These are phyloP conservation scores for Galerina sulciceps DNA, from an alignment of 768 basidiomycete species.

Conservation along the genomic window DNA sequence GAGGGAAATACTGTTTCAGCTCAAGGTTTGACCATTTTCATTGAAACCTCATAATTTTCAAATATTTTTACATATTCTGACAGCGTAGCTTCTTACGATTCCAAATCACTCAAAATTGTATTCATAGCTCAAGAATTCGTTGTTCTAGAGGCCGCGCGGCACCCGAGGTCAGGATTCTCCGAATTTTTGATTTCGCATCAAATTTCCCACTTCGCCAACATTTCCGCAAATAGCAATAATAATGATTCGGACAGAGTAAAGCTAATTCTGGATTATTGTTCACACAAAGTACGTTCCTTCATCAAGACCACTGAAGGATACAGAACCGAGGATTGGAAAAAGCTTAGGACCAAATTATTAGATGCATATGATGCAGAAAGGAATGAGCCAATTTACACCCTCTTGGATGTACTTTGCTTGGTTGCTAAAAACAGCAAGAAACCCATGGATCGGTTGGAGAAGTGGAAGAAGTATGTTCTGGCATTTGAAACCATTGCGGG, in stretches of 20 bases:
- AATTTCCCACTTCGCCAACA: no score
- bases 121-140: no score
- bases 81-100: no score
- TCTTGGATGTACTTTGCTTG: not conserved
- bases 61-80: no score
- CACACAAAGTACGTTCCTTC: not conserved
- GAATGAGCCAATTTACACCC: not conserved
- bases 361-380: conserved; percentile 11
- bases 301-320: not conserved
- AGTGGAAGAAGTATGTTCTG: conserved; percentile 14
- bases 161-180: no score
- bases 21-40: no score
- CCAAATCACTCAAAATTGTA: no score
- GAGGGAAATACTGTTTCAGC: no score
- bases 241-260: not conserved
- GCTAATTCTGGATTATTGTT: not conserved
- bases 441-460: not conserved
- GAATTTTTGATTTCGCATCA: no score
- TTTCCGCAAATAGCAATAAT: no score
- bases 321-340: not conserved
- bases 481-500: conserved; percentile 2
- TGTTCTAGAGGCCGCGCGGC: no score
- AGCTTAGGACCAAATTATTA: not conserved
- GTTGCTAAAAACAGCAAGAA: not conserved
- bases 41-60: no score